Conservation (phyloP, 1,284 basidiomycete genomes). For the Puccinia horiana region DNA sequence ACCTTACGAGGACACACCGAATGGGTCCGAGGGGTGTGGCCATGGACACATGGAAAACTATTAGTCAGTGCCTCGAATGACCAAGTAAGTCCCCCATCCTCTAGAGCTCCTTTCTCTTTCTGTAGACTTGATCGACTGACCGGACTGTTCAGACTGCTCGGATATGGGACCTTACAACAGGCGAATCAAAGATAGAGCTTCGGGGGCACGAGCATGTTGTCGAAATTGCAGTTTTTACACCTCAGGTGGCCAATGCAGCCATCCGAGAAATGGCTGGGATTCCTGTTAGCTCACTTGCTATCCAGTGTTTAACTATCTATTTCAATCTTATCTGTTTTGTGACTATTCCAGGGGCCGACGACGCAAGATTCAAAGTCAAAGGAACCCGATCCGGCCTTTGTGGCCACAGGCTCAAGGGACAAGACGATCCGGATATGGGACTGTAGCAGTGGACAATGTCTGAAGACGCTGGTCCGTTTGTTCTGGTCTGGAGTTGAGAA, state of each 20-base stretch:
- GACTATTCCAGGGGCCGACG: neutral
- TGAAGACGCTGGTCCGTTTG: conserved; percentile 67
- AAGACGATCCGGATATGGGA: conserved; percentile 89
- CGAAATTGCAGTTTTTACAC: conserved; percentile 79
- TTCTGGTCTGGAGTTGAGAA: neutral
- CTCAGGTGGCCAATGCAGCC: conserved; percentile 70
- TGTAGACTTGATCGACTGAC: neutral
- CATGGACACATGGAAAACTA: conserved; percentile 74
- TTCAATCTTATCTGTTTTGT: neutral
- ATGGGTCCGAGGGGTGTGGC: conserved; percentile 70
- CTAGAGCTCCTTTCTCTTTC: neutral
- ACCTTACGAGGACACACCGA: conserved; percentile 68
- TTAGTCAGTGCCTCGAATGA: conserved; percentile 81
- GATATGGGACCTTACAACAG: conserved; percentile 74
- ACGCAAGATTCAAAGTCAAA: conserved; percentile 18
- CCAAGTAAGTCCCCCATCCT: conserved; percentile 64
- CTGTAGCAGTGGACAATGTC: conserved; percentile 70
- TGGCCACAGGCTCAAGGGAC: conserved; percentile 80
- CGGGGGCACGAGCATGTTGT: conserved; percentile 85
- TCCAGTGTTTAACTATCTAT: neutral
- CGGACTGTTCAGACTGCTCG: conserved; percentile 69
- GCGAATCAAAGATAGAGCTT: conserved; percentile 77
- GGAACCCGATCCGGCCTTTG: conserved; percentile 61
- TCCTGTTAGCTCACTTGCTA: conserved; percentile 55
- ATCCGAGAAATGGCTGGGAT: conserved; percentile 76